Conservation (phyloP, 495 filamentous ascomycete species). For the Penicillium roqueforti region DNA sequence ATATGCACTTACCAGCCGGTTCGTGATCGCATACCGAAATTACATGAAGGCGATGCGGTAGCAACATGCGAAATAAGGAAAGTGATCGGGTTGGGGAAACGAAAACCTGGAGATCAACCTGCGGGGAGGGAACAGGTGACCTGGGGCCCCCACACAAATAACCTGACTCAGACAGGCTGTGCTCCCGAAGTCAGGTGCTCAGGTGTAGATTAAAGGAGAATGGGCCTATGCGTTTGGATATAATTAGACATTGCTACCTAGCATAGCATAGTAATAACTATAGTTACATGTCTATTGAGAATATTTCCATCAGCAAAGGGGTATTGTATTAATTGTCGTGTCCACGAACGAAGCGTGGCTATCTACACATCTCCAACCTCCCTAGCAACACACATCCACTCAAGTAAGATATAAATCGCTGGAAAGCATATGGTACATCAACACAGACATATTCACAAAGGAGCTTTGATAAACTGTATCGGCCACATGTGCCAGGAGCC, state of each 20-base stretch:
- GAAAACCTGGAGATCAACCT: slow-evolving; percentile 27
- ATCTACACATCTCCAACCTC: slow-evolving; percentile 28
- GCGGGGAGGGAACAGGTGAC: slow-evolving; percentile 28
- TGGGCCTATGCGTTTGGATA: neutral
- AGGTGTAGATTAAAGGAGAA: neutral
- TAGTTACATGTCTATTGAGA: too few species aligned
- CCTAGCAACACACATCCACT: slow-evolving; percentile 12
- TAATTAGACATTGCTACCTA: too few species aligned
- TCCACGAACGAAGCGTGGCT: slow-evolving; percentile 28
- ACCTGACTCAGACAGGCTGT: neutral
- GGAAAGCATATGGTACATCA: slow-evolving; percentile 24
- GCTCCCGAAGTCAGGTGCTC: too few species aligned
- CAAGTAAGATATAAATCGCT: slow-evolving; percentile 8
- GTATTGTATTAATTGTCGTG: slow-evolving; percentile 19
- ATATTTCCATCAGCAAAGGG: slow-evolving; percentile 2
- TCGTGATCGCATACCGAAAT: slow-evolving; percentile 48
- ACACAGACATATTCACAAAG: slow-evolving; percentile 14
- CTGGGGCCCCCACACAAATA: slow-evolving; percentile 20
- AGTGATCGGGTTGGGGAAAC: slow-evolving; percentile 5
- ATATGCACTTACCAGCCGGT: slow-evolving; percentile 11
- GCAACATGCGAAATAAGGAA: slow-evolving; percentile 27
- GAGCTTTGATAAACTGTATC: neutral
- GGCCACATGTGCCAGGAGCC: neutral
- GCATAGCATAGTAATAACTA: too few species aligned
- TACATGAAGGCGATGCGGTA: slow-evolving; percentile 22